Conservation (phyloP, 73 alveolate species). For the Tetrahymena thermophila region DNA sequence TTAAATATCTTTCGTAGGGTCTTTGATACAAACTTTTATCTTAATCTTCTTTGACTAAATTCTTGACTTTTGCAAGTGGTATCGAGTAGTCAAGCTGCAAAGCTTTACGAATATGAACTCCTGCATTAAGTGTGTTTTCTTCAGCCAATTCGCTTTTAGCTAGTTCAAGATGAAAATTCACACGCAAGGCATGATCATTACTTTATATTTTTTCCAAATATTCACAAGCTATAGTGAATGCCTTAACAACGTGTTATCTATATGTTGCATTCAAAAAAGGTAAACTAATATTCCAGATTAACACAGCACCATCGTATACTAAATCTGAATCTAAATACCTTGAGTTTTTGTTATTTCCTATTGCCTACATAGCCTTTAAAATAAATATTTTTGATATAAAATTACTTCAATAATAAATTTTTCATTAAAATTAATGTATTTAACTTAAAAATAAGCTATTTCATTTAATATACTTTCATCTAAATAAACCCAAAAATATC, state of each 20-base stretch:
- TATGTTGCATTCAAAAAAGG: constrained; percentile 89
- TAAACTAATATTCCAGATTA: constrained; percentile 92
- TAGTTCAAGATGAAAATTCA: constrained; percentile 89
- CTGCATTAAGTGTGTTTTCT: constrained; percentile 93
- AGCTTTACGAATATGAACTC: constrained; percentile 86
- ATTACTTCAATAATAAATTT: too few relatives aligned
- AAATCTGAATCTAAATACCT: constrained; percentile 80
- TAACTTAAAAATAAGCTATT: too few relatives aligned
- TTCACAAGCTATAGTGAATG: constrained; percentile 87
- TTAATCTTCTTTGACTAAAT: constrained; percentile 60
- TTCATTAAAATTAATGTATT: too few relatives aligned
- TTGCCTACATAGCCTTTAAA: constrained; percentile 17
- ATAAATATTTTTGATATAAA: neutral
- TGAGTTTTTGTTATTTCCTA: constrained; percentile 90
- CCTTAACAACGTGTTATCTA: constrained; percentile 85
- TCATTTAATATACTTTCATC: too few relatives aligned
- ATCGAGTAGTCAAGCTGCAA: constrained; percentile 85
- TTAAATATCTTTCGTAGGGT: constrained; percentile 64
- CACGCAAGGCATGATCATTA: constrained; percentile 88
- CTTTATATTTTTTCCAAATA: constrained; percentile 82
- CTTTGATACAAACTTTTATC: constrained; percentile 76
- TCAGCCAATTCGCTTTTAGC: constrained; percentile 95
- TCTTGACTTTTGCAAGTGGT: constrained; percentile 65
- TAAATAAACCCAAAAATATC: too few relatives aligned
- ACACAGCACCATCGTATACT: constrained; percentile 89